Evolutionary conservation across 441 rosid species (phyloP).

Genomic region (Erodium chrysanthum): DNA sequence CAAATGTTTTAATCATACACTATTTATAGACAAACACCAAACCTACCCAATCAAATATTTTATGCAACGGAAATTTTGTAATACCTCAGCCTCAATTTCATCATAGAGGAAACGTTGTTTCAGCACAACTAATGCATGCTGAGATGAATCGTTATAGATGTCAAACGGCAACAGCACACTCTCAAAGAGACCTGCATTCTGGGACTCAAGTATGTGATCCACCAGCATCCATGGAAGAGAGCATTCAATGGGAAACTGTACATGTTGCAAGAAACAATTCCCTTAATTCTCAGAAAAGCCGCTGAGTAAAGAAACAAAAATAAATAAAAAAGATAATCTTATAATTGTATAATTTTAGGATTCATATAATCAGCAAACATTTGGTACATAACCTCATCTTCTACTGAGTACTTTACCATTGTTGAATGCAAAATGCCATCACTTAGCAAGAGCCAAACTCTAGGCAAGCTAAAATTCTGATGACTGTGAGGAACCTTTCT

Average conservation of each 20-base stretch:
- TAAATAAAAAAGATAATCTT: background rate
- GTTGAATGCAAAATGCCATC: background rate
- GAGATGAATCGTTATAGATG: slow-evolving; percentile 97
- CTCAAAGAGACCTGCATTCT: slow-evolving; percentile 80
- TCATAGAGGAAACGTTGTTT: slow-evolving; percentile 96
- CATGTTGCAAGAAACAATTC: slow-evolving; percentile 14
- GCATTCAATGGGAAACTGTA: slow-evolving; percentile 95
- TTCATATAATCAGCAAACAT: background rate
- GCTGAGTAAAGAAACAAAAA: slow-evolving; percentile 8
- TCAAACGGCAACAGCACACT: slow-evolving; percentile 91
- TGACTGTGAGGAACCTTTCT: background rate
- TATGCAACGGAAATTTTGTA: slow-evolving; percentile 11
- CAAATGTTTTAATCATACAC: background rate
- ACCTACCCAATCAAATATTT: slow-evolving; percentile 1
- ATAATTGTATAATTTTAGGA: background rate
- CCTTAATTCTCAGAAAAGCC: slow-evolving; percentile 7
- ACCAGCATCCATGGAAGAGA: slow-evolving; percentile 99
- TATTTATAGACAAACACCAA: background rate
- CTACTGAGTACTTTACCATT: background rate
- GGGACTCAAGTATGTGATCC: slow-evolving; percentile 80
- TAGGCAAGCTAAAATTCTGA: background rate
- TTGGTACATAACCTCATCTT: background rate
- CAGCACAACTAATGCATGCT: slow-evolving; percentile 82
- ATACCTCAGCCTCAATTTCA: slow-evolving; percentile 99
- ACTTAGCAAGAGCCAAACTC: background rate